phyloP scores from a whole-genome alignment of 192 early-diverging fungal species.

The Coemansia sp. region DNA sequence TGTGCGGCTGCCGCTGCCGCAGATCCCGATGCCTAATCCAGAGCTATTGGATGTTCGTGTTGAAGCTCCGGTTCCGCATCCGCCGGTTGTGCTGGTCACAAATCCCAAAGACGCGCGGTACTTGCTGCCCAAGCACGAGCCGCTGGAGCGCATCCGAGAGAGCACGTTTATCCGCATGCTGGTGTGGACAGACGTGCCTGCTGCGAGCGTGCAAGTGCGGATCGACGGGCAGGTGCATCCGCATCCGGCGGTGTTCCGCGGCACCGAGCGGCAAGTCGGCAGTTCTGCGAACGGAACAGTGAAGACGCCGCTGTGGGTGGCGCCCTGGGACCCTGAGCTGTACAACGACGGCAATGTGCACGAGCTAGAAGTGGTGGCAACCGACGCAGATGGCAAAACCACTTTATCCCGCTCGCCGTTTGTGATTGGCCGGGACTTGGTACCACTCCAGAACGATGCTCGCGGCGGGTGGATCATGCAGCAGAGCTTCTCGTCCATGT shows the following conservation, averaged over 20 bases:
- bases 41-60: constrained; percentile 20
- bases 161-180: constrained; percentile 77
- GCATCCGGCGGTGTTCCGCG: constrained; percentile 50
- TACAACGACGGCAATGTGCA: constrained; percentile 72
- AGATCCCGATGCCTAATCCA: constrained; percentile 58
- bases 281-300: constrained; percentile 34
- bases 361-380: constrained; percentile 60
- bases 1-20: constrained; percentile 60
- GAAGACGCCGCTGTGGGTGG: constrained; percentile 66
- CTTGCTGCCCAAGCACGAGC: constrained; percentile 69
- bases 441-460: constrained; percentile 60
- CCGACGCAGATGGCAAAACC: constrained; percentile 56
- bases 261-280: constrained; percentile 38
- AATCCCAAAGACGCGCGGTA: constrained; percentile 86
- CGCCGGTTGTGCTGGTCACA: constrained; percentile 80
- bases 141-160: constrained; percentile 58
- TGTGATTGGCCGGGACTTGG: constrained; percentile 62
- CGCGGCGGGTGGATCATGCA: constrained; percentile 72
- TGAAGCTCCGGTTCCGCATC: constrained; percentile 46
- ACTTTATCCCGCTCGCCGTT: constrained; percentile 60
- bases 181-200: constrained; percentile 61
- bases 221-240: constrained; percentile 57
- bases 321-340: constrained; percentile 65
- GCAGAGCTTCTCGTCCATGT: constrained; percentile 57
- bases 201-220: constrained; percentile 40